Conservation (phyloP, 2,329 filamentous ascomycete species). For the Akanthomyces uredinophilus region DNA sequence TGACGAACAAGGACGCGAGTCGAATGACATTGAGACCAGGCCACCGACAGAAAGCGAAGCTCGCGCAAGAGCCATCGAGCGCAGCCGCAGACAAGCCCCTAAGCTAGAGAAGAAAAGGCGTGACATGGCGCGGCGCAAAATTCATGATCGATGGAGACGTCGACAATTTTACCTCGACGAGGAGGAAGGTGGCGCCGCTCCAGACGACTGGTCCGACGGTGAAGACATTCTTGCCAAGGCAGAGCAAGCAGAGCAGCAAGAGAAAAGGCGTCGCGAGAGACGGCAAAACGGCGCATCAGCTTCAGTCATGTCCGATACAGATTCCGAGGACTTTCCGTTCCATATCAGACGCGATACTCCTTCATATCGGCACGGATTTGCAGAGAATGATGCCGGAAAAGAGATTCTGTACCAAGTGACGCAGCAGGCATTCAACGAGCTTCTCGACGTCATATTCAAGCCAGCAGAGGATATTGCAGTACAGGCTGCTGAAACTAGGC, state of each 20-base stretch:
- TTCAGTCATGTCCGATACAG: neutral
- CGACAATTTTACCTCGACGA: slow-evolving; percentile 79
- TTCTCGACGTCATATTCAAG: slow-evolving; percentile 82
- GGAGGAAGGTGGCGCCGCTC: slow-evolving; percentile 68
- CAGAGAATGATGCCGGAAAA: slow-evolving; percentile 76
- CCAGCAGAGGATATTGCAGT: slow-evolving; percentile 72
- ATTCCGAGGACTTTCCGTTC: slow-evolving; percentile 44
- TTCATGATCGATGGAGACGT: slow-evolving; percentile 70
- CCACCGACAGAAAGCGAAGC: slow-evolving; percentile 36
- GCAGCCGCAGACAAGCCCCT: slow-evolving; percentile 31
- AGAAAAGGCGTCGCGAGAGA: neutral
- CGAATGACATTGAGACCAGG: slow-evolving; percentile 26
- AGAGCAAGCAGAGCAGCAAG: slow-evolving; percentile 10
- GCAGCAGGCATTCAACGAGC: slow-evolving; percentile 85
- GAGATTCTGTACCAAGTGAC: slow-evolving; percentile 89
- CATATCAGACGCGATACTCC: slow-evolving; percentile 44
- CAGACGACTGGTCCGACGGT: slow-evolving; percentile 57
- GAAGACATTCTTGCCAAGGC: slow-evolving; percentile 48
- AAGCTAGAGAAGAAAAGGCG: slow-evolving; percentile 36
- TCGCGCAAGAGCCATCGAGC: slow-evolving; percentile 33
- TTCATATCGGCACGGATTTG: slow-evolving; percentile 38
- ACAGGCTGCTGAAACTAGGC: slow-evolving; percentile 58
- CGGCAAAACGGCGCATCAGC: neutral
- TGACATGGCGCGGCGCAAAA: slow-evolving; percentile 44
- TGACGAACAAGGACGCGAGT: slow-evolving; percentile 11